Evolutionary conservation across 2,329 filamentous ascomycete species (phyloP), one percentile per base, ranked within the genome.

Genomic region (Diaporthe sp.): DNA sequence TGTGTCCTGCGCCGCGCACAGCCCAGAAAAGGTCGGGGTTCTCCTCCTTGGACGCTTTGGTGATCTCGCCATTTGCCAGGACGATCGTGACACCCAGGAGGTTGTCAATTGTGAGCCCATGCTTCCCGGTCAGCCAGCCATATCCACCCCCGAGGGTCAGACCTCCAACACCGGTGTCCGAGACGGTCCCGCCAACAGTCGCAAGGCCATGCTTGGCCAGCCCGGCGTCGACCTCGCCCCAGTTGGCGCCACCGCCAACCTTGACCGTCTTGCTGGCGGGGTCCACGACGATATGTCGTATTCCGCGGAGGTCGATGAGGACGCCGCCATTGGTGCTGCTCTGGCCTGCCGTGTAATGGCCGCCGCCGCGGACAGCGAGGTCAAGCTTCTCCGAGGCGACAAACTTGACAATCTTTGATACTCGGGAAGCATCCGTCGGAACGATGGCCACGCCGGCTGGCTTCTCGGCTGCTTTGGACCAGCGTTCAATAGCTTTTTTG

Each of bases 1-100:
- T 91, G 77, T 90, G 88, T 2, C 89, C 90, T 2, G 89, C 89
- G 4, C 90, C 90, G 61, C 84, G 84, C 78, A 92, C 84, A 1
- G 84, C 89, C 89, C 89, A 92, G 79, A 85, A 91, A 10, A 92
- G 84, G 67, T 90, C 88, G n/a, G 58, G 46, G 10, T 65, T 65
- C 7, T 65, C 59, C 25, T 65, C 59, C 42, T 65, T 46, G 13
- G 58, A 73, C 10, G 71, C 39, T 5, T 31, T 53, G 0, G 85
- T 82, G n/a, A 84, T 80, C 37, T 80, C 78, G 13, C 71, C 71
- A 46, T 46, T 62, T 10, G 71, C 71, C 25, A 73, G 19, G 10
- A 73, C 58, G 5, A 73, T 62, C 19, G 59, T 49, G 5, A 73
- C 31, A 13, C 9, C 59, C 34, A 65, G 39, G 34, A 73, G 58